phyloP scores from a whole-genome alignment of 345 rosid species.

The Pelargonium nanum region DNA sequence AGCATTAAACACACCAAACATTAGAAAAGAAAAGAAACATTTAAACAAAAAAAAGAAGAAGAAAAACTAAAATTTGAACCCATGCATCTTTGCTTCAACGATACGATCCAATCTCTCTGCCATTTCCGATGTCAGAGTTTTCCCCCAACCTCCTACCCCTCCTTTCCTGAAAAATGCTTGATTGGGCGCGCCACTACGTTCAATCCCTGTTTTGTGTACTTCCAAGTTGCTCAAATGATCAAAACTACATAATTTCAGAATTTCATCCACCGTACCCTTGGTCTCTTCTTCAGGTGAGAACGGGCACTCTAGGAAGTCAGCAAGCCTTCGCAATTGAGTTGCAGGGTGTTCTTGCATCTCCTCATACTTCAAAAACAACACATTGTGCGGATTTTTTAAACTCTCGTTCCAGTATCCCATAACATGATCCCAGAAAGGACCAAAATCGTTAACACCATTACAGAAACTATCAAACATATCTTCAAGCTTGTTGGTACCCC shows the following conservation, averaged over 20 bases:
- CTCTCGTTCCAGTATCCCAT: conserved; percentile 4
- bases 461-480: conserved; percentile 3
- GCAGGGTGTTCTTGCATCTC: not conserved
- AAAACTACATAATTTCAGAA: conserved; percentile 4
- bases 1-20: too few relatives aligned
- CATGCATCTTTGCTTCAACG: conserved; percentile 4
- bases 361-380: conserved; percentile 7
- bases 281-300: conserved; percentile 2
- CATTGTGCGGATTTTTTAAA: not conserved
- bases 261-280: conserved; percentile 1
- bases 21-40: too few relatives aligned
- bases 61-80: too few relatives aligned
- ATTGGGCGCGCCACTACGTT: not conserved
- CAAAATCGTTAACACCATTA: not conserved
- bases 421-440: conserved; percentile 7
- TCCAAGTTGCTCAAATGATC: conserved; percentile 7
- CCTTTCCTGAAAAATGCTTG: conserved; percentile 5
- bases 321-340: not conserved
- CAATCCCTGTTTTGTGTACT: conserved; percentile 6
- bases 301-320: conserved; percentile 4
- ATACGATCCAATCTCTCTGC: conserved; percentile 2
- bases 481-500: not conserved
- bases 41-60: too few relatives aligned
- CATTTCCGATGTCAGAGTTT: conserved; percentile 4
- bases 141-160: conserved; percentile 7